Evolutionary conservation across 495 filamentous ascomycete species (phyloP).

Genomic region (Xylaria flabelliformis): DNA sequence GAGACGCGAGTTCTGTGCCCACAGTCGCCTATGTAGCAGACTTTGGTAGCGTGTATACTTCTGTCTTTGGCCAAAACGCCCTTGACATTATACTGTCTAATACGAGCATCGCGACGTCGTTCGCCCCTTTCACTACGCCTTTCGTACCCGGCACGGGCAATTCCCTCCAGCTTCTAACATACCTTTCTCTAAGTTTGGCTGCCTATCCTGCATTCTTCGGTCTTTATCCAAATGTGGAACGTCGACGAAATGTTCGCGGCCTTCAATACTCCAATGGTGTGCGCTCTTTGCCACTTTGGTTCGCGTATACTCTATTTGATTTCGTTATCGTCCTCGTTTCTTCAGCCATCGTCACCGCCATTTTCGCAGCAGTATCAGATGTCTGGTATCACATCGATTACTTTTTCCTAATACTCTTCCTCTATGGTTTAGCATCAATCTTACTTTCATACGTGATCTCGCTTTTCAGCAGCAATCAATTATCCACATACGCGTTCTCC

Average conservation of each 20-base stretch:
- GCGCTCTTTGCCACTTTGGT: constrained; percentile 72
- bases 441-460: constrained; percentile 74
- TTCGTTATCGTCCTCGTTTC: constrained; percentile 69
- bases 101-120: constrained; percentile 69
- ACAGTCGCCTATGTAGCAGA: constrained; percentile 64
- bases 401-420: constrained; percentile 71
- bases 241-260: constrained; percentile 75
- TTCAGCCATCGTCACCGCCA: constrained; percentile 62
- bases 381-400: constrained; percentile 72
- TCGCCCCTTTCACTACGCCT: constrained; percentile 72
- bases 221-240: constrained; percentile 82
- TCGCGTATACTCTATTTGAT: constrained; percentile 80
- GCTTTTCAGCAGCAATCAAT: constrained; percentile 68
- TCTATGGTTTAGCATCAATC: constrained; percentile 72
- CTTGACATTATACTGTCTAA: constrained; percentile 69
- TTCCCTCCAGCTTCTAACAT: constrained; percentile 78
- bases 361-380: constrained; percentile 64
- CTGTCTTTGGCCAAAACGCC: constrained; percentile 74
- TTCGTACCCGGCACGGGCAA: constrained; percentile 68
- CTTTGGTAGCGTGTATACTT: constrained; percentile 50
- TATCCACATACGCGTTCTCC: constrained; percentile 76
- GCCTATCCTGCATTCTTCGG: constrained; percentile 85
- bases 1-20: constrained; percentile 58
- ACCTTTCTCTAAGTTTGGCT: constrained; percentile 76
- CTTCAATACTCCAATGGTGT: constrained; percentile 90